Base-by-base conservation (phyloP, 352 stramenopile genomes). In the Globisporangium carolinianum region DNA sequence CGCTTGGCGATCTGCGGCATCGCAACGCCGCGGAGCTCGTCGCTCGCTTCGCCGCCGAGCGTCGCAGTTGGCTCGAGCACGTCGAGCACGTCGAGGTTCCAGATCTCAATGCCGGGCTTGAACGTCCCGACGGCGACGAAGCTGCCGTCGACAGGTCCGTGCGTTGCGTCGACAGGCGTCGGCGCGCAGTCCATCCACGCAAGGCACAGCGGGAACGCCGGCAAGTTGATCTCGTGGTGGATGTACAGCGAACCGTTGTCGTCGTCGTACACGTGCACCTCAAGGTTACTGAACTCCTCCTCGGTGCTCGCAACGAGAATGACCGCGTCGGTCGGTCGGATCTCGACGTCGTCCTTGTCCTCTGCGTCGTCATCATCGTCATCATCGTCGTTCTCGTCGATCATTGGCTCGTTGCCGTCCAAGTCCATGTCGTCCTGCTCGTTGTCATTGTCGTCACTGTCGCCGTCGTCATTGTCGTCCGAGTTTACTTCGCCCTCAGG, bases 51-150 rank as follows among this genome's bases (percentile, higher is more conserved):
- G 17, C 96, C 97, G 37, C 97, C 97, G 17, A 99, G 80, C 18
- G 96, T 94, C 15, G 91, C 87, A 1, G 85, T 84, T 0, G 97
- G 98, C 71, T 99, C 97, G 5, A 99, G 71, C 12, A 98, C 91
- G 73, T 99, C 97, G 51, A 99, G 73, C 15, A 99, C 93, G 68
- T 99, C 97, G 2, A 99, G 76, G 71, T 99, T 98, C 97, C 97
- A 99, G 69, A 99, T 98, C 75, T 99, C 97, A 78, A 99, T 99
- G n/a, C 89, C 97, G 0, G 97, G 86, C 62, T 97, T 92, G 73
- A 99, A 99, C 12, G 97, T 99, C 39, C 98, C 97, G n/a, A 99
- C 95, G 0, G 97, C 98, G 10, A 98, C 95, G 68, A 97, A 99
- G 76, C 97, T 99, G 41, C 96, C 97, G 35, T 91, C 81, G 32